These are phyloP conservation scores for Candida berthetii DNA, from an alignment of 805 yeast species.

Conservation along the genomic window DNA sequence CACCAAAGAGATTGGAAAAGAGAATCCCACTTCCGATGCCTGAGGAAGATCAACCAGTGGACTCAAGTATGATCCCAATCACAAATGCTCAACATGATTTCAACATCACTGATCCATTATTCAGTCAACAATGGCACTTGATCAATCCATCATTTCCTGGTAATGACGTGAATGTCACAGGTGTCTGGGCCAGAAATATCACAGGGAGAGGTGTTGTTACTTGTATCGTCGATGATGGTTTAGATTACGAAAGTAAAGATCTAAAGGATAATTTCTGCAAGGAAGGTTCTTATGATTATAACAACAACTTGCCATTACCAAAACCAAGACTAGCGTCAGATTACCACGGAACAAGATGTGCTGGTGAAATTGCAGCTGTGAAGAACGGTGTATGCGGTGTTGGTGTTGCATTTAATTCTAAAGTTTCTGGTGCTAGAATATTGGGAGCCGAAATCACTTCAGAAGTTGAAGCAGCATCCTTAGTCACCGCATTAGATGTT, in stretches of 20 bases:
- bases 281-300: constrained; percentile 92
- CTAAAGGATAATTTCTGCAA: constrained; percentile 59
- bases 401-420: constrained; percentile 88
- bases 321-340: constrained; percentile 78
- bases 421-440: constrained; percentile 87
- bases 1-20: constrained; percentile 44
- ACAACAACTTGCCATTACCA: constrained; percentile 69
- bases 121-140: constrained; percentile 88
- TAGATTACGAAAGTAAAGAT: constrained; percentile 78
- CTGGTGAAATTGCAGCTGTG: constrained; percentile 92
- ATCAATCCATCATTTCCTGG: constrained; percentile 68
- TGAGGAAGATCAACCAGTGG: constrained; percentile 27
- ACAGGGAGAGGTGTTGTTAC: constrained; percentile 81
- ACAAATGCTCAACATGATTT: constrained; percentile 44
- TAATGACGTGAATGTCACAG: constrained; percentile 80
- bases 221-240: constrained; percentile 92
- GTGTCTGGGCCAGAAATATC: constrained; percentile 75
- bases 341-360: constrained; percentile 95
- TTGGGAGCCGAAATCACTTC: constrained; percentile 73
- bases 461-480: constrained; percentile 88
- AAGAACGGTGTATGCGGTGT: constrained; percentile 86
- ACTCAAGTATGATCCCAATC: constrained; percentile 44
- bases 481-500: constrained; percentile 70
- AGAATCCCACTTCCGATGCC: constrained; percentile 49
- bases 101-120: constrained; percentile 76